A percentile compares a stretch with the other conserved stretches of the same genome.
These are phyloP conservation scores for Sclerotinia trifoliorum DNA, from an alignment of 2,329 filamentous ascomycete genomes.

Conservation along the genomic window DNA sequence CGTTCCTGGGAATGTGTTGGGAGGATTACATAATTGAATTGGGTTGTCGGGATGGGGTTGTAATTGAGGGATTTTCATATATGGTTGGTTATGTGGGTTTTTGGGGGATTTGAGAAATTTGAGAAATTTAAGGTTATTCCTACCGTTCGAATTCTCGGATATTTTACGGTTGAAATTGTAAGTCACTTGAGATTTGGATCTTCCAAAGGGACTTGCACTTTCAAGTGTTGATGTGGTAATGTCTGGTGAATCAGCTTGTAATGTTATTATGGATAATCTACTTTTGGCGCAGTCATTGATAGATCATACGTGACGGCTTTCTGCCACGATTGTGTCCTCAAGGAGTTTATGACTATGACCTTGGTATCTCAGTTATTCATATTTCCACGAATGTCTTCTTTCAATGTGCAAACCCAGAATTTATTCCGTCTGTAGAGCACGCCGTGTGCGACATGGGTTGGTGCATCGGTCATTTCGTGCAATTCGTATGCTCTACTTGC, in stretches of 20 bases:
- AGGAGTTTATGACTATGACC: conserved; percentile 45
- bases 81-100: too few relatives aligned
- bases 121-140: too few relatives aligned
- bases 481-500: conserved; percentile 39
- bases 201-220: background rate
- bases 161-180: background rate
- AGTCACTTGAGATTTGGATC: background rate
- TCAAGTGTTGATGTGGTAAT: background rate
- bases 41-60: too few relatives aligned
- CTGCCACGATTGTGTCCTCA: conserved; percentile 46
- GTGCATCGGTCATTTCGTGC: conserved; percentile 39
- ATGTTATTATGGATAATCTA: conserved; percentile 45
- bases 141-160: background rate
- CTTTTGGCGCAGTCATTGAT: conserved; percentile 38
- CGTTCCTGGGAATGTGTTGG: too few relatives aligned
- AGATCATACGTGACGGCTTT: conserved; percentile 48
- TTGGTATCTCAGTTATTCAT: conserved; percentile 48
- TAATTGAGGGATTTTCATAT: too few relatives aligned
- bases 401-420: conserved; percentile 28
- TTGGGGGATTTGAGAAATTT: too few relatives aligned
- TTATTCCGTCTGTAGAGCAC: background rate
- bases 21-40: too few relatives aligned
- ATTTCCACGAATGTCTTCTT: conserved; percentile 43
- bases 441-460: background rate
- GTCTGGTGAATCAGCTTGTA: too few relatives aligned